Conservation (phyloP, 441 rosid species). For the Geranium incanum region DNA sequence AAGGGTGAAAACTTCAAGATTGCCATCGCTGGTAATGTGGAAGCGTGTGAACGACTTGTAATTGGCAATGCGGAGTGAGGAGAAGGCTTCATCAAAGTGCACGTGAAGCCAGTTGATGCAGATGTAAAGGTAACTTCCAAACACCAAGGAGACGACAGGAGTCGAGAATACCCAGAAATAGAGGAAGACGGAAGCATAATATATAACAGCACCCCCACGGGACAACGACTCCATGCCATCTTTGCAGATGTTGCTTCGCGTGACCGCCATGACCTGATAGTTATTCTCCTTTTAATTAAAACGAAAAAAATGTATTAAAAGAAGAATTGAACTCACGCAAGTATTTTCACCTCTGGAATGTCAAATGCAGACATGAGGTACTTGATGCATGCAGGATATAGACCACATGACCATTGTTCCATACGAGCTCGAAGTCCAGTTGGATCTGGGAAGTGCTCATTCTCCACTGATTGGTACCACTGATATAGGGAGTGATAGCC, state of each 20-base stretch:
- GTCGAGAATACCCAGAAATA: conserved; percentile 99
- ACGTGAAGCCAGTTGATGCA: conserved; percentile 95
- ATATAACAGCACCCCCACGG: conserved; percentile 77
- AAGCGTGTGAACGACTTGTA: conserved; percentile 91
- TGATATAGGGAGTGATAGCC: conserved; percentile 90
- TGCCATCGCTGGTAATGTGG: conserved; percentile 60
- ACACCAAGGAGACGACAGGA: conserved; percentile 84
- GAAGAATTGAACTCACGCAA: conserved; percentile 1
- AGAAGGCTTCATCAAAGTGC: conserved; percentile 98
- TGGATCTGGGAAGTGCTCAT: conserved; percentile 96
- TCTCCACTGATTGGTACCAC: conserved; percentile 94
- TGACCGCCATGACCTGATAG: conserved; percentile 90
- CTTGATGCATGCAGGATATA: conserved; percentile 96
- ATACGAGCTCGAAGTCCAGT: conserved; percentile 93
- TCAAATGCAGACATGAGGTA: conserved; percentile 99
- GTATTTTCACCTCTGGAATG: conserved; percentile 76
- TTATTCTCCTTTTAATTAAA: conserved; percentile 14
- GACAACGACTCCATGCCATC: conserved; percentile 66
- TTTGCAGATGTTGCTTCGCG: conserved; percentile 82
- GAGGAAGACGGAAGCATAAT: conserved; percentile 90
- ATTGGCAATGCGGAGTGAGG: conserved; percentile 94
- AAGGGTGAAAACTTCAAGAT: conserved; percentile 89
- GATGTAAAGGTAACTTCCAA: conserved; percentile 92
- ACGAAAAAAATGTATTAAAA: not conserved
- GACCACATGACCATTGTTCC: conserved; percentile 96